Percentiles rank a stretch among this genome's conserved stretches.
Evolutionary conservation across 345 rosid genomes (phyloP).

Genomic region (Microthlaspi erraticum): DNA sequence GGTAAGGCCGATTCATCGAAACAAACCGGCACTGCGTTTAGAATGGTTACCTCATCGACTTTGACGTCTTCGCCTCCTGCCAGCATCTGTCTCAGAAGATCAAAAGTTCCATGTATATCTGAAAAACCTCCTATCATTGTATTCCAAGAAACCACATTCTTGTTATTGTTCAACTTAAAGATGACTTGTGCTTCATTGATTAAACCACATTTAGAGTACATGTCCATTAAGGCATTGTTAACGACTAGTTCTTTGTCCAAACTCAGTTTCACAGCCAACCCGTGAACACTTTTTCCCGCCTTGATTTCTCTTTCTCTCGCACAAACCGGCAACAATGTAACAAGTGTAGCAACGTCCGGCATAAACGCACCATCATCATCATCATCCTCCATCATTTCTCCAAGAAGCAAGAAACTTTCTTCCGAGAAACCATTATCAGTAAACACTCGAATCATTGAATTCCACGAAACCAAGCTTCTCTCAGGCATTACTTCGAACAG

Average conservation of each 20-base stretch:
- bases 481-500: constrained; percentile 56
- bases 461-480: constrained; percentile 71
- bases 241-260: constrained; percentile 54
- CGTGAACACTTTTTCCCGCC: constrained; percentile 63
- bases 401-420: constrained; percentile 51
- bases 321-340: constrained; percentile 62
- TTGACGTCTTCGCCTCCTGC: constrained; percentile 40
- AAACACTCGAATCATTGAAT: constrained; percentile 58
- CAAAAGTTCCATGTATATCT: constrained; percentile 45
- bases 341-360: constrained; percentile 64
- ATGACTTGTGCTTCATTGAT: constrained; percentile 50
- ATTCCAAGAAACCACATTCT: constrained; percentile 72
- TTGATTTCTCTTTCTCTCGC: constrained; percentile 48
- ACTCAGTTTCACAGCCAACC: constrained; percentile 59
- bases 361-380: constrained; percentile 43
- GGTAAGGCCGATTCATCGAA: constrained; percentile 44
- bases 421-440: constrained; percentile 51
- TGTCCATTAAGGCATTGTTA: constrained; percentile 62
- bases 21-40: constrained; percentile 57
- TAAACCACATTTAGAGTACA: constrained; percentile 69
- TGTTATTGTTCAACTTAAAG: constrained; percentile 49
- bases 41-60: constrained; percentile 56
- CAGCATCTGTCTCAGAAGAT: constrained; percentile 56
- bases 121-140: constrained; percentile 59
- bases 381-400: constrained; percentile 50